Base-by-base conservation (phyloP, 495 filamentous ascomycete genomes). In the Haplographium delicatum region DNA sequence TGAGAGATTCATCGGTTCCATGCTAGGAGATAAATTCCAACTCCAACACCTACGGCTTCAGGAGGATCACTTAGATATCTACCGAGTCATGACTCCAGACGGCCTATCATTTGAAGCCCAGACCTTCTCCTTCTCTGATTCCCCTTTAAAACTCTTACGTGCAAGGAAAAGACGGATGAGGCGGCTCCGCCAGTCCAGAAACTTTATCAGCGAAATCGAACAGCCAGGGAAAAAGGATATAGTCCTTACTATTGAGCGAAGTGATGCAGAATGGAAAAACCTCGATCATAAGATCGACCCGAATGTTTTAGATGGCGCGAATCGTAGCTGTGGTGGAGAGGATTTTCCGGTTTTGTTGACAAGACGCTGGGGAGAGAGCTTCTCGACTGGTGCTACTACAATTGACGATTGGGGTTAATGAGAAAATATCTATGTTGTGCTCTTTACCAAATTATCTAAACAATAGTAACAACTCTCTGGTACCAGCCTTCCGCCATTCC, bases 401-500 rank as follows among this genome's bases (percentile, higher is more conserved):
- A n/a, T n/a, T n/a, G n/a, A n/a, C n/a, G n/a, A n/a, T n/a, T n/a
- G n/a, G n/a, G n/a, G n/a, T n/a, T n/a, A n/a, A n/a, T n/a, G n/a
- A n/a, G n/a, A n/a, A n/a, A n/a, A n/a, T n/a, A n/a, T n/a, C n/a
- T n/a, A n/a, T n/a, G n/a, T n/a, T n/a, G n/a, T n/a, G n/a, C n/a
- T n/a, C n/a, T n/a, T n/a, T n/a, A n/a, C n/a, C n/a, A n/a, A n/a
- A n/a, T 42, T 20, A 35, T 31, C 26, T 37, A 49, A 15, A 49
- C 20, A 40, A 49, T 27, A 30, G 20, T 49, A 22, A 49, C 23
- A 2, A 15, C 22, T 25, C 18, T 49, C 34, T 9, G 15, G 11
- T 49, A 22, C 46, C 46, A 49, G n/a, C 34, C 34, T 26, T 26
- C 42, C 16, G 46, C 20, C 31, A 26, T 27, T 40, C 34, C 34